Base-by-base conservation (phyloP, 2,329 filamentous ascomycete genomes). In the Fusarium sp. region DNA sequence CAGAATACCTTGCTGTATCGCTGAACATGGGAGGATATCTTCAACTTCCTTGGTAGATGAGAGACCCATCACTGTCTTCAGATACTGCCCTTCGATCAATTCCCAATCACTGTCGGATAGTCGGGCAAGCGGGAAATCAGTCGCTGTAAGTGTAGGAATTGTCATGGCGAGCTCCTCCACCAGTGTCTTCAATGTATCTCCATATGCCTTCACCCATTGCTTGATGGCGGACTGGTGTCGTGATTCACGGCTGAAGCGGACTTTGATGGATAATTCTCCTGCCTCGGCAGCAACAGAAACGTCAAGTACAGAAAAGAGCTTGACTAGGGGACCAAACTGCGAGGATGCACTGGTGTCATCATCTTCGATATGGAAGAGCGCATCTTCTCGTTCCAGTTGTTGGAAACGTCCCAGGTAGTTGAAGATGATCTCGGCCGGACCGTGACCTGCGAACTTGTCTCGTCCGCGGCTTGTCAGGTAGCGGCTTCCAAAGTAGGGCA, bases 401-500 rank as follows among this genome's bases (percentile, higher is more conserved):
- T 51, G 47, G 26, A 51, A 51, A 51, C 47, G 47, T 38, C 47
- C 47, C 23, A 33, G 36, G 26, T 52, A 52, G 20, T 52, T 52
- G 37, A 52, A 52, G 13, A 52, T 41, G 8, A 52, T 41, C 28
- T 52, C 49, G n/a, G 36, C 47, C n/a, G 47, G 47, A 31, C 47
- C 34, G n/a, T 38, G 47, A 28, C 34, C 20, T 31, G 47, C 47
- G 28, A 51, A 51, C 34, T 51, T 51, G 3, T 51, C 47, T 20
- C 47, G 47, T 51, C 47, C 47, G 26, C 8, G 47, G 15, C 47
- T 38, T 15, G 47, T 51, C 47, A 52, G 28, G 26, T 40, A 40
- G 9, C 36, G 34, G 26, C 36, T 52, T 9, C 36, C 23, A 41
- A 52, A 52, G 28, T 52, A 41, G 8, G 36, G 28, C 49, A 52